Evolutionary conservation across 306 rosid species (phyloP).

Genomic region (Ziziphus jujuba): DNA sequence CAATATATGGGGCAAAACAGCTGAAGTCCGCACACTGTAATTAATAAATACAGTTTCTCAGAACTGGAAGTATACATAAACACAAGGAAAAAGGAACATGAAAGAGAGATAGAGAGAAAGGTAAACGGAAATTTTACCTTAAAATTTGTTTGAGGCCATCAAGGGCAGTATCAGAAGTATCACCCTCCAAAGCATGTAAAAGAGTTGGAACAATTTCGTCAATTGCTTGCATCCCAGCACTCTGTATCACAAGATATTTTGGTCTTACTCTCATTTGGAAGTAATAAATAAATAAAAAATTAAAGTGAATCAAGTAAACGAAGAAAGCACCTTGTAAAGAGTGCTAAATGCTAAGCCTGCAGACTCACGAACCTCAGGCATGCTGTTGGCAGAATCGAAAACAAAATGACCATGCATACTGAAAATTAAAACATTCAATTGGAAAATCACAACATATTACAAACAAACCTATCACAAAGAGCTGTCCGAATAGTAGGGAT

Average conservation of each 20-base stretch:
- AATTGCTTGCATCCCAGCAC: conserved; percentile 98
- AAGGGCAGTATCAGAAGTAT: conserved; percentile 93
- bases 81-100: background rate
- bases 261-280: background rate
- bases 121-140: conserved; percentile 45
- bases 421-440: conserved; percentile 4
- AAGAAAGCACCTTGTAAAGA: conserved; percentile 69
- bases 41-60: conserved; percentile 24
- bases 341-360: conserved; percentile 97
- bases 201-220: conserved; percentile 97
- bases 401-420: background rate
- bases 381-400: conserved; percentile 45
- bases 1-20: conserved; percentile 90
- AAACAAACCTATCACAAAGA: conserved; percentile 81
- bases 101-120: background rate
- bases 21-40: conserved; percentile 83
- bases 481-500: conserved; percentile 94
- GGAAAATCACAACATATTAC: conserved; percentile 15
- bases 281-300: background rate
- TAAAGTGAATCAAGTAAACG: background rate
- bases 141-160: conserved; percentile 98
- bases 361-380: conserved; percentile 86
- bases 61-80: conserved; percentile 2
- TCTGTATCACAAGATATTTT: conserved; percentile 43
- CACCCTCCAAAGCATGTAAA: conserved; percentile 91